A percentile compares a stretch with the other conserved stretches of the same genome.
These are phyloP conservation scores for Colletotrichum somersetense DNA, from an alignment of 2,329 filamentous ascomycete species.

Conservation along the genomic window DNA sequence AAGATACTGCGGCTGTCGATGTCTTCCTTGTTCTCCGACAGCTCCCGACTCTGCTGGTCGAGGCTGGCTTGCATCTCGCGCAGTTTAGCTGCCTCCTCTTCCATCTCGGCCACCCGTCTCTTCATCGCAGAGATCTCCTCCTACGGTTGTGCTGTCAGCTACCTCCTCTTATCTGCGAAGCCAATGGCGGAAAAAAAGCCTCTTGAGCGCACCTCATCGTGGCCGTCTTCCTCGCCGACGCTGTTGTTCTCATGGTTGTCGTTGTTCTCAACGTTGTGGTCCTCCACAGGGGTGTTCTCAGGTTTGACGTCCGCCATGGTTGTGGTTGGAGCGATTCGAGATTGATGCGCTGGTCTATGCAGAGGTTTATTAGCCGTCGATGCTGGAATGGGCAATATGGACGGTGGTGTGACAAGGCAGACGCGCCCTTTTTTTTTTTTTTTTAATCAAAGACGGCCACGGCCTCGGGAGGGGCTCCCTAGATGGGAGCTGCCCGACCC, in stretches of 20 bases:
- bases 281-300: slow-evolving; percentile 48
- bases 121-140: slow-evolving; percentile 92
- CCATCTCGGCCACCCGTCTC: slow-evolving; percentile 88
- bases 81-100: slow-evolving; percentile 87
- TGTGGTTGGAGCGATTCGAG: not conserved
- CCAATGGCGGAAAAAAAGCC: slow-evolving; percentile 30
- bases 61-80: slow-evolving; percentile 89
- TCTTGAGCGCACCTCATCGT: slow-evolving; percentile 60
- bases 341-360: not conserved
- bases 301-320: slow-evolving; percentile 48
- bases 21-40: slow-evolving; percentile 88
- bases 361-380: slow-evolving; percentile 4
- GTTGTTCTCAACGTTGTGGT: slow-evolving; percentile 49
- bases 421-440: slow-evolving; percentile 13
- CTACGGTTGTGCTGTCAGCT: slow-evolving; percentile 51
- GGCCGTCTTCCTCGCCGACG: slow-evolving; percentile 55
- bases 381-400: not conserved
- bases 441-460: slow-evolving; percentile 7
- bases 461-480: slow-evolving; percentile 25
- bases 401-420: slow-evolving; percentile 19
- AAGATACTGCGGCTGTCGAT: slow-evolving; percentile 97
- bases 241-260: slow-evolving; percentile 47
- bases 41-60: slow-evolving; percentile 85
- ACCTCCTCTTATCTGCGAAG: slow-evolving; percentile 43
- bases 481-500: slow-evolving; percentile 1